These are phyloP conservation scores for Penicillium maclennaniae DNA, from an alignment of 495 filamentous ascomycete genomes.

Conservation along the genomic window DNA sequence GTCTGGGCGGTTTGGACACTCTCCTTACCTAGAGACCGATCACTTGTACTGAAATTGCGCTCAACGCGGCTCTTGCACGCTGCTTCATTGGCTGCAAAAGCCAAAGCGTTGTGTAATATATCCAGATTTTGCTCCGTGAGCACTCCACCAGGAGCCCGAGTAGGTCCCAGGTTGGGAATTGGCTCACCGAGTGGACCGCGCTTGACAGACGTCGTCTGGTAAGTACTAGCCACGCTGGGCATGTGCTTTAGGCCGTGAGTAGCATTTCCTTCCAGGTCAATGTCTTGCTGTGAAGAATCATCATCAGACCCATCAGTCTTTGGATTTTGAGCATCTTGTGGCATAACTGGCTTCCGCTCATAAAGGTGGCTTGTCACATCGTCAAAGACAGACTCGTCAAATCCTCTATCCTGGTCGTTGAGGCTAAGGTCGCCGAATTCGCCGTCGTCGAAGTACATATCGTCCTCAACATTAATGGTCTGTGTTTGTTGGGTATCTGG, in stretches of 20 bases:
- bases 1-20: constrained; percentile 30
- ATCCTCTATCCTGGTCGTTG: constrained; percentile 51
- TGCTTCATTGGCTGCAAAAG: constrained; percentile 70
- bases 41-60: constrained; percentile 46
- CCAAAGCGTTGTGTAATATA: constrained; percentile 77
- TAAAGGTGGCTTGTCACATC: constrained; percentile 54
- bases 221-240: constrained; percentile 42
- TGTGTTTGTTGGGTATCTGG: neutral
- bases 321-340: constrained; percentile 11
- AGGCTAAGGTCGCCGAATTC: constrained; percentile 54
- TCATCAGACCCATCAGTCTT: constrained; percentile 5
- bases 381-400: constrained; percentile 81
- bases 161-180: constrained; percentile 27
- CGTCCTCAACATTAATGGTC: constrained; percentile 53
- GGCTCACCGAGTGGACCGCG: constrained; percentile 28
- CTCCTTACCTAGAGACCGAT: constrained; percentile 35
- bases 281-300: constrained; percentile 11
- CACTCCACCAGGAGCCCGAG: constrained; percentile 37
- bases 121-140: constrained; percentile 59
- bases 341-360: constrained; percentile 29
- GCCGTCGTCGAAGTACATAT: constrained; percentile 81
- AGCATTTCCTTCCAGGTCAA: constrained; percentile 14
- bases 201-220: constrained; percentile 20
- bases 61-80: constrained; percentile 66
- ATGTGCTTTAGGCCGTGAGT: constrained; percentile 32